phyloP scores from a whole-genome alignment of 345 rosid species.

The Corchorus olitorius region DNA sequence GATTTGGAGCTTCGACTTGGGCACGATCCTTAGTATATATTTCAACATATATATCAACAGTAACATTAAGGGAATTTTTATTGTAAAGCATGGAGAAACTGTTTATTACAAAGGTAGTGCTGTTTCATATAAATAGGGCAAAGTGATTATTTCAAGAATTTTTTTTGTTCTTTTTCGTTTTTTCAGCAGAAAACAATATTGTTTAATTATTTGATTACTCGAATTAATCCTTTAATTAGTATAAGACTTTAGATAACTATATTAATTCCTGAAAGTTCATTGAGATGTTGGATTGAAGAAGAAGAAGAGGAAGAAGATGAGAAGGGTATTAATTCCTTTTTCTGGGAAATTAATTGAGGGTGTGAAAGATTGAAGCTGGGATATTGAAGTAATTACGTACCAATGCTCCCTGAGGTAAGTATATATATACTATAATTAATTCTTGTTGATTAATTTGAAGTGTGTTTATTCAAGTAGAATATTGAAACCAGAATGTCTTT shows the following conservation, averaged over 20 bases:
- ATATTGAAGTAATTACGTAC: neutral
- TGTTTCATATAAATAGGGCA: constrained; percentile 3
- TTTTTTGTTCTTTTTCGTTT: too few relatives aligned
- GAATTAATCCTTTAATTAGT: neutral
- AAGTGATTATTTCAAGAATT: neutral
- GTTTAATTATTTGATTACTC: neutral
- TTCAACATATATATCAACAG: neutral
- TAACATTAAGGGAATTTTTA: neutral
- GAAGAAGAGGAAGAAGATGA: neutral
- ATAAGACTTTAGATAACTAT: neutral
- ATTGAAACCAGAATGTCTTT: too few relatives aligned
- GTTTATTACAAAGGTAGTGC: neutral
- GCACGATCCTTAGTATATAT: constrained; percentile 22
- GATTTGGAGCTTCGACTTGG: constrained; percentile 96
- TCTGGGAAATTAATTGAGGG: neutral
- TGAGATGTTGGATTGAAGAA: neutral
- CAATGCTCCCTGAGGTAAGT: neutral
- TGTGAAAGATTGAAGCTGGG: neutral
- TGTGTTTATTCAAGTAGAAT: neutral
- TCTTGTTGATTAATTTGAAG: neutral
- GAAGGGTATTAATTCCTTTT: too few relatives aligned
- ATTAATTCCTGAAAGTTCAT: neutral
- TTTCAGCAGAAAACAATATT: constrained; percentile 1
- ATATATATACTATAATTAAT: too few relatives aligned
- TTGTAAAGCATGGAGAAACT: constrained; percentile 10